A percentile compares a stretch with the other conserved stretches of the same genome.
phyloP scores from a whole-genome alignment of 2,329 filamentous ascomycete genomes.

The Cordyceps tenuipes region DNA sequence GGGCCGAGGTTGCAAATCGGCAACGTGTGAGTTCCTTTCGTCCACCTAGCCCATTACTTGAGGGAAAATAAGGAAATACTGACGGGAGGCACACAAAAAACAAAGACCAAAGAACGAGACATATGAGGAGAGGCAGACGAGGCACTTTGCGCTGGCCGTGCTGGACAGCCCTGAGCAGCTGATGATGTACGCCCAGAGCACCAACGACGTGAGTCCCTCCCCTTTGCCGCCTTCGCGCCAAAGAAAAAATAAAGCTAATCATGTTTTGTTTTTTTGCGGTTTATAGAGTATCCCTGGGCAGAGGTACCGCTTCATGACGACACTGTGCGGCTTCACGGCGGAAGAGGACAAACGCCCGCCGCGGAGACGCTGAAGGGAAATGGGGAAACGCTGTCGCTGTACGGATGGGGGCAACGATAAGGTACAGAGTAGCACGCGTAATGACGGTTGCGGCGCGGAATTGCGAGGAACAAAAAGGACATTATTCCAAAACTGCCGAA shows the following conservation, averaged over 20 bases:
- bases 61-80: background rate
- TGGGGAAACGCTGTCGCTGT: too few relatives aligned
- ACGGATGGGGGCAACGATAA: too few relatives aligned
- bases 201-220: conserved; percentile 36
- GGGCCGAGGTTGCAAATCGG: conserved; percentile 14
- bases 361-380: background rate
- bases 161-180: conserved; percentile 50
- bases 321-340: conserved; percentile 43
- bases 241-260: too few relatives aligned
- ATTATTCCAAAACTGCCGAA: background rate
- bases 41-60: too few relatives aligned
- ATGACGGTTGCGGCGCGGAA: background rate
- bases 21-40: conserved; percentile 7
- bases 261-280: too few relatives aligned
- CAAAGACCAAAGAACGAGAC: conserved; percentile 25
- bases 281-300: conserved; percentile 46
- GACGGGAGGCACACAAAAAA: background rate
- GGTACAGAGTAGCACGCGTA: too few relatives aligned
- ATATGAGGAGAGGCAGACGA: conserved; percentile 34
- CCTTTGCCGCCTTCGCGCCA: too few relatives aligned
- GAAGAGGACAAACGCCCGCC: conserved; percentile 1
- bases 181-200: conserved; percentile 49
- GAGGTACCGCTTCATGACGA: conserved; percentile 46
- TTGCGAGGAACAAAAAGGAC: background rate
- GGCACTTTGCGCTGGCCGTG: conserved; percentile 43